A percentile compares a stretch with the other conserved stretches of the same genome.
These are phyloP conservation scores for Cyberlindnera maclurae DNA, from an alignment of 805 yeast genomes.

Conservation along the genomic window DNA sequence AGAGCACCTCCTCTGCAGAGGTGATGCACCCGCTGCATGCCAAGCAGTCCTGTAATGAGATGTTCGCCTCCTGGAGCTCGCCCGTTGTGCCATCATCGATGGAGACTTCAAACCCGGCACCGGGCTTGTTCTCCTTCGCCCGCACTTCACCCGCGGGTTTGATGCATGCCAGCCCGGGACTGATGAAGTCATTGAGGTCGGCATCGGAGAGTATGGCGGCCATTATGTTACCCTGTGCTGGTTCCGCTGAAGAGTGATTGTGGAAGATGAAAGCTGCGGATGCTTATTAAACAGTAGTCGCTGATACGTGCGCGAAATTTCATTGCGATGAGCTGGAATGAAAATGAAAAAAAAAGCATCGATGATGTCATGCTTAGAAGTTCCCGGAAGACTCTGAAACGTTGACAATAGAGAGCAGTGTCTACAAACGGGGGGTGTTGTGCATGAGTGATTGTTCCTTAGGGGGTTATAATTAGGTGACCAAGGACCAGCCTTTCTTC, in stretches of 20 bases:
- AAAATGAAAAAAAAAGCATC: background rate
- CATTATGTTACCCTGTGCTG: slow-evolving; percentile 36
- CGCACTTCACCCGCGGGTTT: slow-evolving; percentile 62
- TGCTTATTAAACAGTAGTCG: slow-evolving; percentile 1
- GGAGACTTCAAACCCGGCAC: slow-evolving; percentile 57
- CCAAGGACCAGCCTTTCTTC: background rate
- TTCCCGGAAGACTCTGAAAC: too few species aligned
- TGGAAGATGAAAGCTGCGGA: background rate
- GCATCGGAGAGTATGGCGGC: slow-evolving; percentile 83
- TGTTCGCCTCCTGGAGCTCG: slow-evolving; percentile 69
- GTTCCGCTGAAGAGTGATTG: background rate
- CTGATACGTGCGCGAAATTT: background rate
- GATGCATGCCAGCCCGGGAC: slow-evolving; percentile 92
- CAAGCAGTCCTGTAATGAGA: slow-evolving; percentile 84
- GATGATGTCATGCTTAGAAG: slow-evolving; percentile 1
- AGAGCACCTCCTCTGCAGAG: slow-evolving; percentile 90
- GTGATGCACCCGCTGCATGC: slow-evolving; percentile 98
- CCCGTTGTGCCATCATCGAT: slow-evolving; percentile 41
- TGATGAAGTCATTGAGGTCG: slow-evolving; percentile 88
- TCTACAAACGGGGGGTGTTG: too few species aligned
- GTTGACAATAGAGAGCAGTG: too few species aligned
- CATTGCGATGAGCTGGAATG: background rate
- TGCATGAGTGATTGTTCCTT: too few species aligned
- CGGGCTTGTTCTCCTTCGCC: slow-evolving; percentile 48
- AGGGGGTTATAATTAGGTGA: too few species aligned